Base-by-base conservation (phyloP, 768 basidiomycete species). In the Tephrocybe rancida region DNA sequence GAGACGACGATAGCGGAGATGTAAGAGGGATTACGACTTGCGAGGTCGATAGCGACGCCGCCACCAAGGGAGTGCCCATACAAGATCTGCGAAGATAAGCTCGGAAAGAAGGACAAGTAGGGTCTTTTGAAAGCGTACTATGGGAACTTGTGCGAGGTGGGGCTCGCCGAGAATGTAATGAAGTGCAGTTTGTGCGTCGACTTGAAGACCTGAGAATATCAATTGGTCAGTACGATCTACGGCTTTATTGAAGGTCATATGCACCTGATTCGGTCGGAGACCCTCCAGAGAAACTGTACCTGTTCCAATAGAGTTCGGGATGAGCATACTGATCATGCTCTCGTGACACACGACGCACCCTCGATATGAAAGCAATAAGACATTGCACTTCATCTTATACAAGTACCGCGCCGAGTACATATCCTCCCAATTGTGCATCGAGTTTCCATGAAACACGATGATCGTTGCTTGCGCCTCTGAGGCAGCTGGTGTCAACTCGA, bases 401-500 rank as follows among this genome's bases (percentile, higher is more conserved):
- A 95, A 89, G 27, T 85, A 71, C 25, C 73, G 71, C 0, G 87
- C 92, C 19, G 39, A 67, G 3, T 87, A 83, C 50, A 92, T 75
- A 1, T 90, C 78, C 61, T 93, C 87, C 3, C 91, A 90, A 38
- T 83, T 75, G 58, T 88, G 87, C 55, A 85, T 85, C 0, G 81
- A 84, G 56, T 90, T 89, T 2, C 94, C 95, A 61, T 96, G 94
- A 52, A 95, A 92, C 78, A 96, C 84, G 35, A 98, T 70, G 4
- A 95, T 76, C 0, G 92, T 95, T 5, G 91, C 92, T 11, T 86
- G 73, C 16, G 59, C 58, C 22, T 59, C 48, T 6, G 56, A 38
- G n/a, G 56, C 57, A 1, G 55, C 60, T 9, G 52, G 54, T 18
- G 60, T 61, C 41, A 61, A 27, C 30, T 58, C 55, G 8, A 58